Evolutionary conservation across 2,329 filamentous ascomycete genomes (phyloP), one percentile per base, ranked within the genome.

Genomic region (Fusarium sp.): DNA sequence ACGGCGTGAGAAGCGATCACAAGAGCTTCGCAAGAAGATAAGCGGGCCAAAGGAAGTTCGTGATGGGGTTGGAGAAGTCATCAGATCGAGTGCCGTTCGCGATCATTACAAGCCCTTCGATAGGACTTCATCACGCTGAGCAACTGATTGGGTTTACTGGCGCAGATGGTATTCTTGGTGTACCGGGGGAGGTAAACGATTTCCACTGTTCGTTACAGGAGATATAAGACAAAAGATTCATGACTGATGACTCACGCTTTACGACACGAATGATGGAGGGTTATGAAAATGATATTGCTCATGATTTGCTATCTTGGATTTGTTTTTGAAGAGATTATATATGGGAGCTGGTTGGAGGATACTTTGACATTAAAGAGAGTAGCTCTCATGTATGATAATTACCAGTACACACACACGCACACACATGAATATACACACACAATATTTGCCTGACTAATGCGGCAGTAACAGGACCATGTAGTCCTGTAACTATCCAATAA

Each of bases 1-100:
- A 71, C 84, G 88, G 58, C 85, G 89, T 30, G 88, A 90, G 80
- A 90, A 88, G 81, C 83, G 90, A 58, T 87, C 86, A 28, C 85
- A 88, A 66, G 88, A 89, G 76, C 82, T 92, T 60, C 85, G 90
- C 12, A 83, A 86, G 72, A 91, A 86, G 79, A 92, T 92, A 49
- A 90, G 89, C 67, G 86, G 84, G 9, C 90, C 90, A 1, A 85
- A 82, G 30, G 87, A 89, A 75, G 88, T 90, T 25, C 82, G 88
- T 32, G 88, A 90, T 71, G 88, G 88, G 7, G 87, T 90, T 6
- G 87, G 85, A 19, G 88, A 90, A 35, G 85, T 90, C 53, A 86
- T 90, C 50, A 83, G 86, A 56, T 82, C 84, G 40, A 84, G 81
- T 44, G 74, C 74, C 18, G 61, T 65, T 21, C 71, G 73, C 59